Evolutionary conservation across 1,139 yeast species (phyloP), one percentile per base, ranked within the genome.

Genomic region (Debaryomyces udenii): DNA sequence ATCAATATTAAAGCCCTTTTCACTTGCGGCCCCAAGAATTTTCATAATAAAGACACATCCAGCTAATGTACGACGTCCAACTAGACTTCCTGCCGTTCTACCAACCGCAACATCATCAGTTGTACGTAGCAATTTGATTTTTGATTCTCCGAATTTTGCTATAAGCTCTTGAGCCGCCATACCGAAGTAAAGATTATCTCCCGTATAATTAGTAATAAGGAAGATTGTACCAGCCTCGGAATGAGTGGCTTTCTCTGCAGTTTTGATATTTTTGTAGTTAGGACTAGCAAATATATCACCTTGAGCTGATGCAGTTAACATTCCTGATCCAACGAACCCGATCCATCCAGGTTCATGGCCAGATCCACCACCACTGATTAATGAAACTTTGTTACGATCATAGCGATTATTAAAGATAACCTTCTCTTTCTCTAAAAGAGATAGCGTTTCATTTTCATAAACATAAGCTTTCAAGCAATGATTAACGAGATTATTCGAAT

Each of bases 101-200:
- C 76, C 73, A 35, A 76, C 76, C 1, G 80, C 68, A 2, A 74
- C 80, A 48, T 71, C 74, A 48, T 74, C 79, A 2, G 77, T 65
- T 11, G 70, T 55, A 40, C 58, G 47, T 34, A 59, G 50, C 18
- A 59, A 34, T 16, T 44, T 45, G 37, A 59, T 51, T 31, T 59
- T 56, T 6, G 49, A 50, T 16, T 45, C 48, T 6, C 61, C 61
- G 34, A 50, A 55, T 17, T 58, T 46, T 13, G 61, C 47, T 38
- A 63, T 60, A 35, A 62, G 51, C 31, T 62, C 67, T 39, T 63
- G 66, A 18, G 48, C 63, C 10, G 66, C 69, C 57, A 64, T 56
- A 3, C 69, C 69, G 47, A 64, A 64, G 46, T 64, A 63, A 32
- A 64, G 55, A 28, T 61, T 60, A 40, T 64, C 69, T 7, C 69